Base-by-base conservation (phyloP, 1,139 yeast species). In the Geotrichum cucujoidarum region DNA sequence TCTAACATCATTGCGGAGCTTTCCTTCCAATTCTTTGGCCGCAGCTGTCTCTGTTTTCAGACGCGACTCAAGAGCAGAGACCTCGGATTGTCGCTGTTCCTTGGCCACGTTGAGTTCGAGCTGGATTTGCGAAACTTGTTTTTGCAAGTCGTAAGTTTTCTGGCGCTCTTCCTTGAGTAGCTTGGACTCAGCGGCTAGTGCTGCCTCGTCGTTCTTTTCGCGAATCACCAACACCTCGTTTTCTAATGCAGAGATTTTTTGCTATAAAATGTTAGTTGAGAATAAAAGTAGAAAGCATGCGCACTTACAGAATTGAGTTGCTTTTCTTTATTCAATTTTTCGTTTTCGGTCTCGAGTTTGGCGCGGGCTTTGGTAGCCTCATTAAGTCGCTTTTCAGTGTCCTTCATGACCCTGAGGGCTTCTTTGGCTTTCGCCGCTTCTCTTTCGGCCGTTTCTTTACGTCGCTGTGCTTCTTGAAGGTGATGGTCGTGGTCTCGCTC, bases 401-500 rank as follows among this genome's bases (percentile, higher is more conserved):
- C 62, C 10, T 49, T 36, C 4, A 36, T 22, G 40, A 47, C 50
- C 53, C 30, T 55, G 53, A 14, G 48, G 45, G 50, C 59, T 40
- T 48, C 58, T 48, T 43, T 52, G 16, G 51, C 44, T 31, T 54
- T 55, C 11, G 40, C 32, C 1, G 53, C 51, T n/a, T 57, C 61
- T 24, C 50, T 52, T 37, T 55, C 60, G 7, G 60, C 54, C 32
- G 55, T 50, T 43, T 54, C 54, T 21, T 54, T 55, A 18, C 53
- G 52, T 35, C 50, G 54, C 31, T 53, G 51, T 4, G 59, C 49
- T 3, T 54, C 51, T 8, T 50, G 53, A 18, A 59, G 60, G 16
- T 50, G 50, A 17, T 56, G 57, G 21, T 61, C 64, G 5, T 55
- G 40, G 3, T 64, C 66, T 2, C 58, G 51, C 52, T 82, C 83